Evolutionary conservation across 2,329 filamentous ascomycete genomes (phyloP), one percentile per base, ranked within the genome.

Genomic region (Arthroderma sp.): DNA sequence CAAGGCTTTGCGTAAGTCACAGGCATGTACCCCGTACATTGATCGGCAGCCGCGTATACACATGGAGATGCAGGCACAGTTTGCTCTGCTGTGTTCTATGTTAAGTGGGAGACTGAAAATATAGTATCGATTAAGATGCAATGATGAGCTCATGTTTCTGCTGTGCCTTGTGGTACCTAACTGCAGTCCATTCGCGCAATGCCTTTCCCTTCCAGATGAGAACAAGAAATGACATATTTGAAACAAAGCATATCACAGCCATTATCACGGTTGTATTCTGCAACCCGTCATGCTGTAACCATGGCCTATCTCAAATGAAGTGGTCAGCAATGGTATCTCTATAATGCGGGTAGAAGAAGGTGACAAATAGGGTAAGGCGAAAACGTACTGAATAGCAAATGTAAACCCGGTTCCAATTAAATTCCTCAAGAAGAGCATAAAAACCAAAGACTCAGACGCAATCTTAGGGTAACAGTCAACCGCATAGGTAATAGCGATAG

Each of bases 391-490:
- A 62, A 71, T 69, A 51, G 59, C 67, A 56, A 68, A 68, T n/a
- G 56, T 60, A 44, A 69, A 62, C 1, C 57, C 55, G 19, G 41
- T 71, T 28, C 66, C 67, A 59, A 73, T 69, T 1, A 67, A 69
- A 60, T 74, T 74, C 1, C 72, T 63, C 19, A 73, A 66, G 31
- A 73, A 51, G 23, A 73, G 71, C 19, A 73, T 66, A 11, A 68
- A 65, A 11, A 65, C 67, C 56, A 67, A 60, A 0, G 61, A 58
- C 57, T 68, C 66, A 25, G 65, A 62, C 4, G 61, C 62, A 8
- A 67, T 54, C 25, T 66, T 65, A 28, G 63, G 66, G 25, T 65
- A 66, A 43, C 63, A 64, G 56, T 70, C 66, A 7, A 69, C 56
- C 2, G 58, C 60, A 56, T 69, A 70, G 9, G 59, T 65, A 11